phyloP scores from a whole-genome alignment of 306 rosid species.

The Vicia villosa region DNA sequence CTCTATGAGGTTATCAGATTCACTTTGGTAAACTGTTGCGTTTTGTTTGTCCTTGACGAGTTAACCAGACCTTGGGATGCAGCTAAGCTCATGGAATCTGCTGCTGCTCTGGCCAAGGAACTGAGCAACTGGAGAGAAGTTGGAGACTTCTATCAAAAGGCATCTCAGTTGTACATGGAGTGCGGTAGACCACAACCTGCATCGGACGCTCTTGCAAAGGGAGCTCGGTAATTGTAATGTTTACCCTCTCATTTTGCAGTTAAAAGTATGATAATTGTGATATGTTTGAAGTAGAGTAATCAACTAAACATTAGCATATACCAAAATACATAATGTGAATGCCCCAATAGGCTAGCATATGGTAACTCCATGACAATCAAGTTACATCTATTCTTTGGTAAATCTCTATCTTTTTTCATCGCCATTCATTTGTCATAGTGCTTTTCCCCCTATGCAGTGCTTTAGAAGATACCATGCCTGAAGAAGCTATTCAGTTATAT shows the following conservation, averaged over 20 bases:
- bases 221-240: slow-evolving; percentile 68
- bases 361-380: neutral
- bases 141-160: slow-evolving; percentile 79
- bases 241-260: slow-evolving; percentile 18
- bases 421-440: slow-evolving; percentile 13
- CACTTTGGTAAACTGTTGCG: slow-evolving; percentile 15
- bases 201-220: slow-evolving; percentile 92
- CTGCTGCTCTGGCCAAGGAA: slow-evolving; percentile 88
- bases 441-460: slow-evolving; percentile 55
- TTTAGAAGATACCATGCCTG: slow-evolving; percentile 77
- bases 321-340: slow-evolving; percentile 24
- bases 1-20: slow-evolving; percentile 25
- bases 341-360: neutral
- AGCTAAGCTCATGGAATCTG: slow-evolving; percentile 97
- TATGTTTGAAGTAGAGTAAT: slow-evolving; percentile 2
- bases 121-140: slow-evolving; percentile 78
- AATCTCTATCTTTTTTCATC: slow-evolving; percentile 17
- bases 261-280: neutral
- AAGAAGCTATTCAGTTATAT: slow-evolving; percentile 86
- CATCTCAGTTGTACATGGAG: slow-evolving; percentile 74
- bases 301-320: neutral
- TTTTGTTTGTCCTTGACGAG: slow-evolving; percentile 51
- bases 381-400: neutral
- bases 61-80: slow-evolving; percentile 92
- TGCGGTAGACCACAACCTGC: slow-evolving; percentile 96